Evolutionary conservation across 1,139 yeast genomes (phyloP).

Genomic region (Magnusiomyces clavatus): DNA sequence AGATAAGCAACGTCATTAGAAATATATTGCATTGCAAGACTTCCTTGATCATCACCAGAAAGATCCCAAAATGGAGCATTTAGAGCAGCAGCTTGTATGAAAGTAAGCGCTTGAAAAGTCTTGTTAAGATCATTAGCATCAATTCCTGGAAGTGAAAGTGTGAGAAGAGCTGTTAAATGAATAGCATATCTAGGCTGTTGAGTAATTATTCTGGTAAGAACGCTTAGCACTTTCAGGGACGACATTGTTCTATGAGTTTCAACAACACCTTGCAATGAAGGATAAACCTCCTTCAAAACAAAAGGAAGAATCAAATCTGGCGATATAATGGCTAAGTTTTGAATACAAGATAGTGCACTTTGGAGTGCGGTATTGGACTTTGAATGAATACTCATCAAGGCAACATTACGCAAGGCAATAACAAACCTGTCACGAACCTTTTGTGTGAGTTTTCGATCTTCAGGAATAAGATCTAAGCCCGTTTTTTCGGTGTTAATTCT

Average conservation of each 20-base stretch:
- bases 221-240: slow-evolving; percentile 62
- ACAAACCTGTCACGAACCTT: slow-evolving; percentile 46
- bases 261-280: slow-evolving; percentile 69
- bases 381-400: slow-evolving; percentile 72
- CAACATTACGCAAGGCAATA: slow-evolving; percentile 47
- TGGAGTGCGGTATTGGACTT: slow-evolving; percentile 54
- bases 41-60: slow-evolving; percentile 32
- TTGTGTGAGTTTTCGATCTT: slow-evolving; percentile 40
- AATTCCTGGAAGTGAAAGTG: slow-evolving; percentile 69
- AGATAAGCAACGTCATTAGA: slow-evolving; percentile 36
- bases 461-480: slow-evolving; percentile 33
- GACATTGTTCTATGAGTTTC: slow-evolving; percentile 76
- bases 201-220: slow-evolving; percentile 62
- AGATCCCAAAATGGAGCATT: slow-evolving; percentile 55
- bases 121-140: slow-evolving; percentile 82
- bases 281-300: slow-evolving; percentile 69
- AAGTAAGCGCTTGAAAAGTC: slow-evolving; percentile 61
- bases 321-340: slow-evolving; percentile 54
- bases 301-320: slow-evolving; percentile 58
- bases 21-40: slow-evolving; percentile 67
- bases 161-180: slow-evolving; percentile 68
- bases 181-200: slow-evolving; percentile 59
- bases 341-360: slow-evolving; percentile 53
- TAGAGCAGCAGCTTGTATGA: slow-evolving; percentile 63
- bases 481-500: slow-evolving; percentile 33